Conservation (phyloP, 208 protist genomes). For the Trypanosoma boissoni region DNA sequence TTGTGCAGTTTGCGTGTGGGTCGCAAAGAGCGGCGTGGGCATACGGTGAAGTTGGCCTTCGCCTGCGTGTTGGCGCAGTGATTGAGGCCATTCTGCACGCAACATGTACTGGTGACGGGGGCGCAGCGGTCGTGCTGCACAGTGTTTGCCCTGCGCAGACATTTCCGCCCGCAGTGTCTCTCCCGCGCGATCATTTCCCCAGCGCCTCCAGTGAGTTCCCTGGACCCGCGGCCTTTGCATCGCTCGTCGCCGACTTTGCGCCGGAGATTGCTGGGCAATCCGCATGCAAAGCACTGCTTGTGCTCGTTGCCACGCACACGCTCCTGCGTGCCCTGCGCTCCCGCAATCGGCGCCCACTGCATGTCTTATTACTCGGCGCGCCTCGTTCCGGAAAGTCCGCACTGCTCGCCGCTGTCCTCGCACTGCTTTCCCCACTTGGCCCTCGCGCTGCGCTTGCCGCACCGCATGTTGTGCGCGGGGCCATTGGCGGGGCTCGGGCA, state of each 20-base stretch:
- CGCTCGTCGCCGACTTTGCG: slow-evolving; percentile 28
- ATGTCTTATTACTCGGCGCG: slow-evolving; percentile 58
- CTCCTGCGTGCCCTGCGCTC: slow-evolving; percentile 37
- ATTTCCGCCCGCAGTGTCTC: not conserved
- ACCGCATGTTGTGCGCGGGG: slow-evolving; percentile 41
- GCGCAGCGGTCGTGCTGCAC: slow-evolving; percentile 50
- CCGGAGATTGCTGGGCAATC: slow-evolving; percentile 55
- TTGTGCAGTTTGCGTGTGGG: slow-evolving; percentile 18
- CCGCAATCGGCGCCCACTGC: slow-evolving; percentile 27
- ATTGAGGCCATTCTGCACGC: slow-evolving; percentile 39
- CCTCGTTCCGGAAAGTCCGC: slow-evolving; percentile 57
- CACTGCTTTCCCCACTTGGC: slow-evolving; percentile 45
- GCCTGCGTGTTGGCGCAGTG: slow-evolving; percentile 31
- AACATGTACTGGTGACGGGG: slow-evolving; percentile 32
- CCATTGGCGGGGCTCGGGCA: slow-evolving; percentile 8
- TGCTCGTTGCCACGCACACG: slow-evolving; percentile 52
- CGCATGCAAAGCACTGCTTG: slow-evolving; percentile 43
- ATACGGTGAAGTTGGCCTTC: slow-evolving; percentile 41
- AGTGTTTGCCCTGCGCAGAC: no score
- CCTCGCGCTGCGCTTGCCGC: slow-evolving; percentile 33
- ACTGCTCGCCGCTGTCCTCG: slow-evolving; percentile 33
- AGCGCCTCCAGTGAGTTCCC: not conserved
- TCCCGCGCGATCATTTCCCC: not conserved
- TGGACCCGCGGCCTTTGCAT: slow-evolving; percentile 17
- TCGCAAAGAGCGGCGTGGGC: slow-evolving; percentile 37